Percentiles rank a stretch among this genome's conserved stretches.
phyloP scores from a whole-genome alignment of 1,284 basidiomycete genomes.

The Prillingera fragicola region DNA sequence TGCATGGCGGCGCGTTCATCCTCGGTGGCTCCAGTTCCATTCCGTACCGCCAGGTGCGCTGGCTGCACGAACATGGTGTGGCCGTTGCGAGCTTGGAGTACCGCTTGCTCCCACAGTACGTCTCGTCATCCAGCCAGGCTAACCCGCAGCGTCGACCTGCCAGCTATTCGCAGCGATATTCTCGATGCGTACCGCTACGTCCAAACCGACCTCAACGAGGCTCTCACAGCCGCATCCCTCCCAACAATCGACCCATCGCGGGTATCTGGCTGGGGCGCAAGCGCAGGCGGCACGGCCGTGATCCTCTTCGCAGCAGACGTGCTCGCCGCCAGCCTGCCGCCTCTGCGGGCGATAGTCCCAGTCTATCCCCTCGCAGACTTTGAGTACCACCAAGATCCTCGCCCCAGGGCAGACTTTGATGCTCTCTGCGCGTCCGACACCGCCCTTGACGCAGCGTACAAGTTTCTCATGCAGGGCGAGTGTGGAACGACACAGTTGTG shows the following conservation, averaged over 20 bases:
- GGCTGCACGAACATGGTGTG: slow-evolving; percentile 12
- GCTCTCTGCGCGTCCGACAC: background rate
- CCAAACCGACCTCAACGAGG: slow-evolving; percentile 2
- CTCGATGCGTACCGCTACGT: slow-evolving; percentile 17
- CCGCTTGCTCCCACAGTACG: slow-evolving; percentile 21
- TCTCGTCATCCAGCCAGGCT: background rate
- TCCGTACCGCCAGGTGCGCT: slow-evolving; percentile 18
- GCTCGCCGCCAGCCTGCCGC: background rate
- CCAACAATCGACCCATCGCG: background rate
- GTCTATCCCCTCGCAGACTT: slow-evolving; percentile 1
- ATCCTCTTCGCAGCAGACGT: background rate
- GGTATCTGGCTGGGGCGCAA: background rate
- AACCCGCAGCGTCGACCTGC: slow-evolving; percentile 5
- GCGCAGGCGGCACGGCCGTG: background rate
- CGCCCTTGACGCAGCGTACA: background rate
- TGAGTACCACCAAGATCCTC: background rate
- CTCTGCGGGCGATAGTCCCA: slow-evolving; percentile 2
- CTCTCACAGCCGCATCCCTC: background rate
- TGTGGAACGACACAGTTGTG: no score
- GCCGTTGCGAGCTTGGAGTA: slow-evolving; percentile 20
- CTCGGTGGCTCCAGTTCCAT: slow-evolving; percentile 11
- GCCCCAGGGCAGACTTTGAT: background rate
- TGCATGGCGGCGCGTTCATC: slow-evolving; percentile 23
- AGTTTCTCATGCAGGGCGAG: background rate
- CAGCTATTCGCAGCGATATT: slow-evolving; percentile 9